These are phyloP conservation scores for Trichoderma sp. DNA, from an alignment of 2,329 filamentous ascomycete species.

Conservation along the genomic window DNA sequence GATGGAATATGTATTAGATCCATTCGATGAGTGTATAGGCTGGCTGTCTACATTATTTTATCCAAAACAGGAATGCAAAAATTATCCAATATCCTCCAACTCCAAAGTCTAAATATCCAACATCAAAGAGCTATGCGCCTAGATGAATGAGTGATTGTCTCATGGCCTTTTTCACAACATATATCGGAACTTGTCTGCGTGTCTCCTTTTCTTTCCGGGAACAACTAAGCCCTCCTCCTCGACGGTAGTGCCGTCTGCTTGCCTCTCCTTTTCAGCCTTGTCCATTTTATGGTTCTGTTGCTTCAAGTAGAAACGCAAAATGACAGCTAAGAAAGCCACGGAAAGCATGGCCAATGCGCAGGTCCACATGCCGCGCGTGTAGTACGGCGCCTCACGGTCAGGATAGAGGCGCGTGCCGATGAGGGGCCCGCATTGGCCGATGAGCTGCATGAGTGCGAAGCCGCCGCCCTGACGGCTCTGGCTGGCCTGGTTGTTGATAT, in stretches of 20 bases:
- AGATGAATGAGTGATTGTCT: not conserved
- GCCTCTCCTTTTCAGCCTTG: constrained; percentile 29
- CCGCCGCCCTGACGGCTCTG: constrained; percentile 69
- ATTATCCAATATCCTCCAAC: not conserved
- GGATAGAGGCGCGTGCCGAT: constrained; percentile 67
- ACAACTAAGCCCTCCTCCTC: constrained; percentile 43
- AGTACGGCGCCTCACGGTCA: constrained; percentile 57
- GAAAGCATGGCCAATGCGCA: constrained; percentile 62
- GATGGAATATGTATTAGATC: constrained; percentile 2
- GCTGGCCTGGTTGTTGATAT: constrained; percentile 76
- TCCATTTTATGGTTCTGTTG: constrained; percentile 50
- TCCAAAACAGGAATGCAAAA: not conserved
- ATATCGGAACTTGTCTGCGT: constrained; percentile 41
- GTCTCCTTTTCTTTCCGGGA: constrained; percentile 25
- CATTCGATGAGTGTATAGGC: constrained; percentile 4
- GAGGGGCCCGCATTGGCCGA: constrained; percentile 77
- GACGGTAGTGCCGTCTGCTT: constrained; percentile 25
- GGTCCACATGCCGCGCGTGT: constrained; percentile 58
- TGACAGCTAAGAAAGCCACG: constrained; percentile 55
- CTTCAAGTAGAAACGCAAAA: constrained; percentile 52
- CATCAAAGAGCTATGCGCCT: not conserved
- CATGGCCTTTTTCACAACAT: constrained; percentile 40
- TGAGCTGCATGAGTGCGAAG: constrained; percentile 75
- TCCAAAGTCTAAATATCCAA: not conserved
- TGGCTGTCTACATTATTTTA: not conserved